Conservation (phyloP, 371 early-diverging fungal genomes). For the Mortierella sp. region DNA sequence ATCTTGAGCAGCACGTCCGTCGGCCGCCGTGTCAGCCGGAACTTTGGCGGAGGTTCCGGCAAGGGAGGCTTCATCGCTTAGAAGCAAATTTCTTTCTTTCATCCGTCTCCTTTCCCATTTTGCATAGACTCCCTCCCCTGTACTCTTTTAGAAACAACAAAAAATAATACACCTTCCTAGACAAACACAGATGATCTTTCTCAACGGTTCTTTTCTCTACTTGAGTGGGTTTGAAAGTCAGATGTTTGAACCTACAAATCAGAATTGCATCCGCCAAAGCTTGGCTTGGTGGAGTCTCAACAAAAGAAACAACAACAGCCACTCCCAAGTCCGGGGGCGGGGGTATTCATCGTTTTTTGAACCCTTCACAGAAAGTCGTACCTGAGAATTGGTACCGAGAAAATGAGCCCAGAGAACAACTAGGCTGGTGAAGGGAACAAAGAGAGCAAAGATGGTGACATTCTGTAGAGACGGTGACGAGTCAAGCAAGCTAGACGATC, state of each 20-base stretch:
- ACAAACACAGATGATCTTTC: not conserved
- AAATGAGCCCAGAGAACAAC: not conserved
- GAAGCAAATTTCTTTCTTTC: not conserved
- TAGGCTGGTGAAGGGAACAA: not conserved
- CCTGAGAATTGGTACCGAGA: not conserved
- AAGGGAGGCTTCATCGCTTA: conserved; percentile 40
- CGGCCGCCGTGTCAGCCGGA: conserved; percentile 42
- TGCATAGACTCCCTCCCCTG: conserved; percentile 1
- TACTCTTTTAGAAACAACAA: not conserved
- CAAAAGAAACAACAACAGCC: not conserved
- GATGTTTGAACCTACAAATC: not conserved
- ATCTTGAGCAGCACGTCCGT: conserved; percentile 38
- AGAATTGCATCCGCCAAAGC: not conserved
- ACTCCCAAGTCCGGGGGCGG: not conserved
- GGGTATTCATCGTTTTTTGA: not conserved
- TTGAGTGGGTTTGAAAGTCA: not conserved
- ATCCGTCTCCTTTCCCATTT: not conserved
- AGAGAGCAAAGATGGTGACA: not conserved
- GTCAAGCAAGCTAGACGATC: not conserved
- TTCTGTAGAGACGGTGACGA: not conserved
- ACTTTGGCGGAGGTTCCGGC: conserved; percentile 38
- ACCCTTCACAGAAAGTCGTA: not conserved
- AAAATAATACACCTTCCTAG: not conserved
- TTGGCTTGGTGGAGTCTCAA: not conserved
- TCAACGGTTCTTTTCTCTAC: not conserved